phyloP scores from a whole-genome alignment of 768 basidiomycete genomes.

The Boletus reticulatus region DNA sequence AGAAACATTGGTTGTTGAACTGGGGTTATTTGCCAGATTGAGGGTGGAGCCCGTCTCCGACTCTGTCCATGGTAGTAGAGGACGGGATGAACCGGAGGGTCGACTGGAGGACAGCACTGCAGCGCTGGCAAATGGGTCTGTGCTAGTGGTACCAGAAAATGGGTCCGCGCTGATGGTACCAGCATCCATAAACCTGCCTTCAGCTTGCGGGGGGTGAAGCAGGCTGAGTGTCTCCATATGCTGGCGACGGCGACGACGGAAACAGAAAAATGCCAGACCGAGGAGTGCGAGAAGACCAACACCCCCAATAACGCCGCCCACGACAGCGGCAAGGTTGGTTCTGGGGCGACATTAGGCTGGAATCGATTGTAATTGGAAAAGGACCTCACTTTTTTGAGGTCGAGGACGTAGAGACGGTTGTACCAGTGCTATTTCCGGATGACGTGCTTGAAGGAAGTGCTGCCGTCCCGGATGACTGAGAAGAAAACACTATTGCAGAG shows the following conservation, averaged over 20 bases:
- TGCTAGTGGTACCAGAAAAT: neutral
- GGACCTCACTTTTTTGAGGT: constrained; percentile 13
- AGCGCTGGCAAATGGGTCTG: constrained; percentile 7
- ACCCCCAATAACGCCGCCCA: constrained; percentile 20
- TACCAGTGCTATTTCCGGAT: neutral
- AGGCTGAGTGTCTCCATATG: constrained; percentile 10
- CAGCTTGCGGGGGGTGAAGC: constrained; percentile 2
- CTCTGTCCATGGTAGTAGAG: constrained; percentile 10
- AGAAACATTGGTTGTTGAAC: neutral
- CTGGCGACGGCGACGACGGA: constrained; percentile 8
- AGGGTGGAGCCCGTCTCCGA: neutral
- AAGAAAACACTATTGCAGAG: constrained; percentile 1
- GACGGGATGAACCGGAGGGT: neutral
- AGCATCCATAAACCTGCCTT: neutral
- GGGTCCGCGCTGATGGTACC: neutral
- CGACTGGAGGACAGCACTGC: neutral
- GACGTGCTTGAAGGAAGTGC: constrained; percentile 11
- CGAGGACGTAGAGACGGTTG: constrained; percentile 1
- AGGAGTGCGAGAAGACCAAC: constrained; percentile 16
- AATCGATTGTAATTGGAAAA: neutral
- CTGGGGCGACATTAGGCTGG: constrained; percentile 4
- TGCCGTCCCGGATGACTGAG: constrained; percentile 4
- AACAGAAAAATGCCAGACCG: constrained; percentile 9
- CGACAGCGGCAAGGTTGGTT: constrained; percentile 11
- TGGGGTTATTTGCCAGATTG: neutral